phyloP scores from a whole-genome alignment of 352 stramenopile species.

The Phytophthora foliorum region DNA sequence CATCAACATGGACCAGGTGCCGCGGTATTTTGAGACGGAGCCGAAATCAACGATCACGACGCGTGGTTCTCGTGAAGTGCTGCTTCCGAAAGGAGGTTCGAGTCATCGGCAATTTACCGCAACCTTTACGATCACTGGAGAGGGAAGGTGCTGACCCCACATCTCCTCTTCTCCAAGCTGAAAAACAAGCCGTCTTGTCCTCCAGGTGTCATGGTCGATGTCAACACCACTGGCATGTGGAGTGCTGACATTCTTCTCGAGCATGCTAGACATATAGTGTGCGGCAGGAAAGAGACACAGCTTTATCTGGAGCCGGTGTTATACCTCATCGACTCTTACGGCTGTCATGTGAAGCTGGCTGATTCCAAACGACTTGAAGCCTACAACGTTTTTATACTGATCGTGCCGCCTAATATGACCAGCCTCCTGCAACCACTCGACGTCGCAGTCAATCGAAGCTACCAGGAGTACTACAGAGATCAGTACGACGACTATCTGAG shows the following conservation, averaged over 20 bases:
- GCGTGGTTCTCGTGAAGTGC: constrained; percentile 3
- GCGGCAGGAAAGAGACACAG: constrained; percentile 1
- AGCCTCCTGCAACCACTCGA: constrained; percentile 16
- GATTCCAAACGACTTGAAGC: background rate
- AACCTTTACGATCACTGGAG: constrained; percentile 19
- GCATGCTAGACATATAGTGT: constrained; percentile 4
- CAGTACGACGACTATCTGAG: constrained; percentile 11
- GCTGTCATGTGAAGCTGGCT: constrained; percentile 12
- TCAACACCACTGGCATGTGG: constrained; percentile 23
- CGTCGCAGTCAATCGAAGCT: constrained; percentile 18
- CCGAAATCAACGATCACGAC: constrained; percentile 9
- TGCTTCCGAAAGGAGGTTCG: constrained; percentile 13
- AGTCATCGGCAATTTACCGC: constrained; percentile 17
- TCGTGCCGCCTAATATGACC: constrained; percentile 17
- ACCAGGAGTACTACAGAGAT: constrained; percentile 15
- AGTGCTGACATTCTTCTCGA: background rate
- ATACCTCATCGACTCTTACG: constrained; percentile 20
- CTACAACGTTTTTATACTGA: constrained; percentile 18
- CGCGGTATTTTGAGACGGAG: constrained; percentile 17
- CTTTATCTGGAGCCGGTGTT: constrained; percentile 6
- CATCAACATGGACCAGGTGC: background rate
- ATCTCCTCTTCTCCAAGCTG: constrained; percentile 17
- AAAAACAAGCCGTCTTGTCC: constrained; percentile 14
- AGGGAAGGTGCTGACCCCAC: background rate
- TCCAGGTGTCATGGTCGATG: constrained; percentile 4